Base-by-base conservation (phyloP, 805 yeast species). In the Peterozyma xylosa region DNA sequence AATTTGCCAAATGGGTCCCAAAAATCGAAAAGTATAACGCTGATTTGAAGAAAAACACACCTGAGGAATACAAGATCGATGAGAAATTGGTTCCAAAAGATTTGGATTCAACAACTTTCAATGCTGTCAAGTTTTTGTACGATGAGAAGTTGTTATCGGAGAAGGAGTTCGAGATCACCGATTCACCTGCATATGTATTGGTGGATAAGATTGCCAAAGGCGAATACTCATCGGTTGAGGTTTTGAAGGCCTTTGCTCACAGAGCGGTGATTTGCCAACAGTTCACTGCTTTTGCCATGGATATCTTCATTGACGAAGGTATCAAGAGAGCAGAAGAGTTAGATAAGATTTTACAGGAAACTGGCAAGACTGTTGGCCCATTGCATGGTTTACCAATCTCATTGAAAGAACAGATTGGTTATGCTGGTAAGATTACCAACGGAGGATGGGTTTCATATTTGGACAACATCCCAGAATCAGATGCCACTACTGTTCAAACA, bases 311-410 rank as follows among this genome's bases (percentile, higher is more conserved):
- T 51, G 71, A 76, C 37, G 86, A 80, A 48, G 90, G 84, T n/a
- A 53, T 77, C 38, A 53, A 57, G 38, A 66, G 77, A 48, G 85
- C 86, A 10, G 53, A 72, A 52, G 76, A 71, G 53, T 64, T 79
- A 49, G 86, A 82, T 63, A 76, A 76, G 1, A 68, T 70, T 49
- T 58, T 66, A 37, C 61, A 57, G 14, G 64, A 67, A 40, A 67
- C 74, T 42, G 79, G 79, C n/a, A 61, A 71, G 45, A 64, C 78
- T 1, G 58, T 74, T 33, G 89, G 88, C 36, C 84, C 86, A 10
- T 61, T 82, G 46, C 88, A 82, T 52, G 88, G 88, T 37, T 63
- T 82, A 35, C 88, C 88, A 14, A 59, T 82, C 37, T 80, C 87
- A 0, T 61, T 82, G 37, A 82, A 82, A 53, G 88, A 82, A 55